phyloP scores from a whole-genome alignment of 2,329 filamentous ascomycete genomes.

The Alternaria triticimaculans region DNA sequence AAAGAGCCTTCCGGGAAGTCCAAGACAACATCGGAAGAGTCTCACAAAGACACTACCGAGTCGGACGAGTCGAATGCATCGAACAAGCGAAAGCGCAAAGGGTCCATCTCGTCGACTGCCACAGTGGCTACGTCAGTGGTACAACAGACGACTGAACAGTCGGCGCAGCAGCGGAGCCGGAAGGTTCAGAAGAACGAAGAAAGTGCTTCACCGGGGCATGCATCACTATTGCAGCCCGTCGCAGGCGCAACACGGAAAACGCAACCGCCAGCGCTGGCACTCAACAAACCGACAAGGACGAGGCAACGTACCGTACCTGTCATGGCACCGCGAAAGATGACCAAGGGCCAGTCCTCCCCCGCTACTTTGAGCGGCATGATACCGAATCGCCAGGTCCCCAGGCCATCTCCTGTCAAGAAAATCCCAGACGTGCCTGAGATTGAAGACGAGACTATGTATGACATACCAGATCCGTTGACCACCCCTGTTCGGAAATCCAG shows the following conservation, averaged over 20 bases:
- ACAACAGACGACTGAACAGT: constrained; percentile 11
- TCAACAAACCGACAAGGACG: constrained; percentile 38
- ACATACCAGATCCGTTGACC: constrained; percentile 33
- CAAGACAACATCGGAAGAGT: neutral
- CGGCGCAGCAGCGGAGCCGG: constrained; percentile 26
- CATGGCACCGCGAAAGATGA: constrained; percentile 18
- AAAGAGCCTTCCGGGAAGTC: constrained; percentile 14
- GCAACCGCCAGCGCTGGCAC: constrained; percentile 5
- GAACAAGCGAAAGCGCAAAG: constrained; percentile 42
- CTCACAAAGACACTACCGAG: constrained; percentile 20
- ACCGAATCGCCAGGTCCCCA: constrained; percentile 22
- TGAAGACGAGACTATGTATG: constrained; percentile 47
- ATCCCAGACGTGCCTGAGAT: constrained; percentile 16
- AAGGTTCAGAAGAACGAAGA: constrained; percentile 38
- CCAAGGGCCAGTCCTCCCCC: constrained; percentile 43
- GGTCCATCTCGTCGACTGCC: constrained; percentile 23
- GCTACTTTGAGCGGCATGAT: constrained; percentile 44
- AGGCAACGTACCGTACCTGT: constrained; percentile 31
- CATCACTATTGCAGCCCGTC: neutral
- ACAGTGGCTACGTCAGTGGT: constrained; percentile 11
- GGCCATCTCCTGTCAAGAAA: constrained; percentile 22
- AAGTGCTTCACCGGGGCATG: constrained; percentile 22
- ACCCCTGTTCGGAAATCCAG: constrained; percentile 26
- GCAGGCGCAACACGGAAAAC: neutral
- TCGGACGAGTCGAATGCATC: constrained; percentile 40